Evolutionary conservation across 2,329 filamentous ascomycete species (phyloP).

Genomic region (Fusarium gaditjirri): DNA sequence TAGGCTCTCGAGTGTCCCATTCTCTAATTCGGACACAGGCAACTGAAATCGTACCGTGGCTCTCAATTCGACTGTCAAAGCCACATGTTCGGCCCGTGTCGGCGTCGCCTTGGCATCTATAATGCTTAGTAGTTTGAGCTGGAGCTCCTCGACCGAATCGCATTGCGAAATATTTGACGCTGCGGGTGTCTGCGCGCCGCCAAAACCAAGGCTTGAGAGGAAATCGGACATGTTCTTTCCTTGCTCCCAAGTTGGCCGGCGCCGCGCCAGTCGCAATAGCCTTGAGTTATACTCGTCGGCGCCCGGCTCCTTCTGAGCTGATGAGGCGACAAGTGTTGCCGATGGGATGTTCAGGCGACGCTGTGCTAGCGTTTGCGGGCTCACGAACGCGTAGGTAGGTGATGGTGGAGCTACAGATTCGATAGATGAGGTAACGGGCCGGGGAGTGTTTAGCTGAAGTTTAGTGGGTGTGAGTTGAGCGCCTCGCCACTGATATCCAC

Average conservation of each 20-base stretch:
- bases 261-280: slow-evolving; percentile 30
- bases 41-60: slow-evolving; percentile 57
- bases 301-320: slow-evolving; percentile 32
- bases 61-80: slow-evolving; percentile 59
- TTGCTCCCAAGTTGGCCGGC: background rate
- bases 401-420: slow-evolving; percentile 10
- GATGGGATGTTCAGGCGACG: background rate
- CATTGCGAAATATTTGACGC: slow-evolving; percentile 43
- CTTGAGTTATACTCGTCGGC: slow-evolving; percentile 24
- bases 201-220: slow-evolving; percentile 51
- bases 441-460: background rate
- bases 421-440: slow-evolving; percentile 4
- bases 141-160: slow-evolving; percentile 57
- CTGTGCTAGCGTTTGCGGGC: slow-evolving; percentile 13
- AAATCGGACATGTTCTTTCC: slow-evolving; percentile 51
- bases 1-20: slow-evolving; percentile 46
- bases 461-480: slow-evolving; percentile 11
- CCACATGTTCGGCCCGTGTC: slow-evolving; percentile 62
- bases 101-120: slow-evolving; percentile 57
- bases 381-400: slow-evolving; percentile 19
- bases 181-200: slow-evolving; percentile 36
- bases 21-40: slow-evolving; percentile 51
- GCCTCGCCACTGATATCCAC: background rate
- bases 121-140: slow-evolving; percentile 54
- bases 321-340: slow-evolving; percentile 2